Base-by-base conservation (phyloP, 371 early-diverging fungal species). In the Mucor irregularis region DNA sequence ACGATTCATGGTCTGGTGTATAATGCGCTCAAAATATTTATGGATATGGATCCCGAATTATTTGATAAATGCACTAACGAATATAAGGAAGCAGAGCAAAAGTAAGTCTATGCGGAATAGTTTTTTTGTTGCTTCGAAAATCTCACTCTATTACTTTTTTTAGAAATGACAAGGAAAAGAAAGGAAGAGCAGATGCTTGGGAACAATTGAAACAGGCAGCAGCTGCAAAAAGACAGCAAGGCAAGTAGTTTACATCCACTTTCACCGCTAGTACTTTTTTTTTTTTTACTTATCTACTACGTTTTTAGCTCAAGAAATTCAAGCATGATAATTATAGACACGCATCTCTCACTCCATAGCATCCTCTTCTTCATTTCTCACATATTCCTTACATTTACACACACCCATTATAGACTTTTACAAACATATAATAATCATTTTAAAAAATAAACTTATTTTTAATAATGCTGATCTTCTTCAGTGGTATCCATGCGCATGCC, bases 1-100 rank as follows among this genome's bases (percentile, higher is more conserved):
- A 91, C 90, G 0, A 93, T 96, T 55, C 96, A 96, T 68, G 89
- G 91, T 6, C 81, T 93, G 8, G 95, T 95, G 5, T 95, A 91
- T 71, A 91, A 91, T 62, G 93, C 95, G 1, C 74, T 96, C 40
- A 94, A 94, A 59, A 82, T 91, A 46, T 93, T 95, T 58, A 93
- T 94, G 89, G 92, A 92, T 46, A 92, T 93, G 47, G 87, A 89
- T 70, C 93, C 95, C 29, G 85, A 89, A 56, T 71, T 96, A 42
- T 96, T 93, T 76, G 94, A 96, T 48, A 86, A 90, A 39, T 93
- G 89, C 68, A 87, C 90, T 6, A 79, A 83, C 61, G 76, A 88
- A 62, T 90, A 86, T 75, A 90, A 90, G 64, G 38, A 40, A 9
- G 31, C 34, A 19, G 43, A 60, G 10, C 38, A 48, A 40, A 46